Percentiles rank a stretch among this genome's conserved stretches.
Conservation (phyloP, 257 asterid species). For the Nicotiana benthamiana region DNA sequence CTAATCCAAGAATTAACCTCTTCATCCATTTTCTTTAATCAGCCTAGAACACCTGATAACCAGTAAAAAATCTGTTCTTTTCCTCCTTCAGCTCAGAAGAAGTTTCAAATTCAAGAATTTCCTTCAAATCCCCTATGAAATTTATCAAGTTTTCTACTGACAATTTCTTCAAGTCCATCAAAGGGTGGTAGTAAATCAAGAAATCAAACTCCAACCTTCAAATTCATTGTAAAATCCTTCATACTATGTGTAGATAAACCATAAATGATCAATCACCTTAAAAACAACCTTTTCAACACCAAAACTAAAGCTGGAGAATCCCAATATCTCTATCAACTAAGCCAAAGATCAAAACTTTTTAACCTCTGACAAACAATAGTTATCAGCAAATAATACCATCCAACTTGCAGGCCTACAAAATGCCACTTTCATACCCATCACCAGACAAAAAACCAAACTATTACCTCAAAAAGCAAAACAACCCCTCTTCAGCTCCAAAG, state of each 20-base stretch:
- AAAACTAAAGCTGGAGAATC: background rate
- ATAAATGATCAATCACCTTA: background rate
- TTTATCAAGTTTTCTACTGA: slow-evolving; percentile 2
- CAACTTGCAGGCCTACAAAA: slow-evolving; percentile 9
- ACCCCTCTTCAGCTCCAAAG: slow-evolving; percentile 42
- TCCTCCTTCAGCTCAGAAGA: slow-evolving; percentile 7
- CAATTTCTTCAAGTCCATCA: slow-evolving; percentile 20
- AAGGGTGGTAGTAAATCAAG: slow-evolving; percentile 19
- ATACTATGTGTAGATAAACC: slow-evolving; percentile 11
- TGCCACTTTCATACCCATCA: slow-evolving; percentile 9
- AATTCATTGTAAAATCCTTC: slow-evolving; percentile 18
- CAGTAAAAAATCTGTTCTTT: slow-evolving; percentile 7
- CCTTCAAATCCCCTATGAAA: slow-evolving; percentile 11
- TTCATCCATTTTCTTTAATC: slow-evolving; percentile 50
- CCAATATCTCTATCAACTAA: slow-evolving; percentile 3
- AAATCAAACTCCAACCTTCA: slow-evolving; percentile 30
- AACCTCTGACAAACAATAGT: slow-evolving; percentile 12
- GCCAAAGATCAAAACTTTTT: slow-evolving; percentile 8
- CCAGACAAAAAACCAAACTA: slow-evolving; percentile 11
- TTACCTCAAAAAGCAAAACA: slow-evolving; percentile 11
- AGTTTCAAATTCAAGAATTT: slow-evolving; percentile 21
- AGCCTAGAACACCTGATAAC: slow-evolving; percentile 14
- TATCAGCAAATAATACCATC: slow-evolving; percentile 2
- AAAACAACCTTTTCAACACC: background rate
- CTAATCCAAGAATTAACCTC: slow-evolving; percentile 81